Percentiles rank a stretch among this genome's conserved stretches.
phyloP scores from a whole-genome alignment of 2,329 filamentous ascomycete species.

The Neophaeococcomyces mojaviensis region DNA sequence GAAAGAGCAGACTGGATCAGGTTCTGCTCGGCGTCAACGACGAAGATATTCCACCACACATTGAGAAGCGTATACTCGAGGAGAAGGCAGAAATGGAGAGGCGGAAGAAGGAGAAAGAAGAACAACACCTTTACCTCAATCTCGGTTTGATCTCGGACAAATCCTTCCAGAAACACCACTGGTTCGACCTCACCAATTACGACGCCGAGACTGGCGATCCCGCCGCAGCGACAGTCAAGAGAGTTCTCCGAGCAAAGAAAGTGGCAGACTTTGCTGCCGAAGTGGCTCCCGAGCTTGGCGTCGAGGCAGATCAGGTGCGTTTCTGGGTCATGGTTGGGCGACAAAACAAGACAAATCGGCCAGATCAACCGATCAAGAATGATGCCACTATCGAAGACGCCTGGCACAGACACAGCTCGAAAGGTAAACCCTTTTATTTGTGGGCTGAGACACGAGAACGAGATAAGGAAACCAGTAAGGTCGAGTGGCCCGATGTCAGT shows the following conservation, averaged over 20 bases:
- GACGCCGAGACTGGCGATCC: conserved; percentile 57
- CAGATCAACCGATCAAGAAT: conserved; percentile 79
- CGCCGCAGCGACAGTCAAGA: conserved; percentile 64
- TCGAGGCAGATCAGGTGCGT: conserved; percentile 64
- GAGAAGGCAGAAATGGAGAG: conserved; percentile 71
- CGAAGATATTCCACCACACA: conserved; percentile 71
- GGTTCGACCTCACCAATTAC: conserved; percentile 71
- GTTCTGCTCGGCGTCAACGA: conserved; percentile 70
- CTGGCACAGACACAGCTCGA: conserved; percentile 60
- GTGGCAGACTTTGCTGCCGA: conserved; percentile 65
- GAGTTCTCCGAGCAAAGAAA: conserved; percentile 65
- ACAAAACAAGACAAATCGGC: conserved; percentile 91
- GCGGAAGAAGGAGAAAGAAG: conserved; percentile 78
- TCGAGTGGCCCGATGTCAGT: conserved; percentile 54
- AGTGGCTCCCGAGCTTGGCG: conserved; percentile 62
- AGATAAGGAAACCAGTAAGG: conserved; percentile 60
- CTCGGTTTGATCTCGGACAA: conserved; percentile 74
- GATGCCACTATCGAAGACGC: conserved; percentile 73
- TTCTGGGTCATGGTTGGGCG: conserved; percentile 98
- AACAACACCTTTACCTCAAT: conserved; percentile 86
- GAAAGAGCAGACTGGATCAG: conserved; percentile 74
- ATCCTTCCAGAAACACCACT: conserved; percentile 72
- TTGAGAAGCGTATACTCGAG: conserved; percentile 71
- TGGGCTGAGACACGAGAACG: conserved; percentile 73
- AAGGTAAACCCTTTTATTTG: conserved; percentile 61